Percentiles rank a stretch among this genome's conserved stretches.
phyloP scores from a whole-genome alignment of 2,329 filamentous ascomycete genomes.

The Emergomyces pasteurianus region DNA sequence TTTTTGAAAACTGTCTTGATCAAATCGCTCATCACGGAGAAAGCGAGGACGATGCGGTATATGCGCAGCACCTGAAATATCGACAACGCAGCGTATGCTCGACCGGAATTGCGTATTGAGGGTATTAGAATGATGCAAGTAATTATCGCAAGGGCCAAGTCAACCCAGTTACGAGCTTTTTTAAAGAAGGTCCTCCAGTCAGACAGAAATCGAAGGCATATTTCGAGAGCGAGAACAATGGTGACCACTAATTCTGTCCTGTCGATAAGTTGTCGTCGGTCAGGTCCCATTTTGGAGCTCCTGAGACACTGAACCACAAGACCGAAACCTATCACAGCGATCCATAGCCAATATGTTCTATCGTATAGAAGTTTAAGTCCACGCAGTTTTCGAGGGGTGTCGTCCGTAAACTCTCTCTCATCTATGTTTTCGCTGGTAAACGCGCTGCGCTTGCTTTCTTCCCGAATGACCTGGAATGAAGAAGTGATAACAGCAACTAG shows the following conservation, averaged over 20 bases:
- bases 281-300: slow-evolving; percentile 60
- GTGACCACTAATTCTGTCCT: slow-evolving; percentile 65
- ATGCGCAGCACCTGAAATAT: slow-evolving; percentile 86
- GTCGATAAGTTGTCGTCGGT: slow-evolving; percentile 54
- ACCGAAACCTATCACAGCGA: slow-evolving; percentile 65
- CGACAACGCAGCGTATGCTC: slow-evolving; percentile 74
- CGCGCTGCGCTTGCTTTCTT: slow-evolving; percentile 88
- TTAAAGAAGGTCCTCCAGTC: slow-evolving; percentile 74
- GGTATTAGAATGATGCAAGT: slow-evolving; percentile 82
- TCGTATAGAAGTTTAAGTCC: slow-evolving; percentile 60
- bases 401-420: slow-evolving; percentile 30
- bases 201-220: slow-evolving; percentile 61
- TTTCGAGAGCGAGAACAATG: slow-evolving; percentile 66
- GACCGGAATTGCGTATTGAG: slow-evolving; percentile 57
- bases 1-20: slow-evolving; percentile 84
- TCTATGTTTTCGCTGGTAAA: slow-evolving; percentile 66
- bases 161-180: slow-evolving; percentile 63
- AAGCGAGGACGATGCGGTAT: slow-evolving; percentile 81
- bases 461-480: slow-evolving; percentile 94
- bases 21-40: slow-evolving; percentile 75
- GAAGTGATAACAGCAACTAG: slow-evolving; percentile 94
- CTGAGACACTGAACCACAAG: slow-evolving; percentile 68
- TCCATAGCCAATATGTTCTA: slow-evolving; percentile 66
- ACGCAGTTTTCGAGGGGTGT: slow-evolving; percentile 21
- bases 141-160: slow-evolving; percentile 65